A percentile compares a stretch with the other conserved stretches of the same genome.
Evolutionary conservation across 2,329 filamentous ascomycete genomes (phyloP).

Genomic region (Aspergillus sp.): DNA sequence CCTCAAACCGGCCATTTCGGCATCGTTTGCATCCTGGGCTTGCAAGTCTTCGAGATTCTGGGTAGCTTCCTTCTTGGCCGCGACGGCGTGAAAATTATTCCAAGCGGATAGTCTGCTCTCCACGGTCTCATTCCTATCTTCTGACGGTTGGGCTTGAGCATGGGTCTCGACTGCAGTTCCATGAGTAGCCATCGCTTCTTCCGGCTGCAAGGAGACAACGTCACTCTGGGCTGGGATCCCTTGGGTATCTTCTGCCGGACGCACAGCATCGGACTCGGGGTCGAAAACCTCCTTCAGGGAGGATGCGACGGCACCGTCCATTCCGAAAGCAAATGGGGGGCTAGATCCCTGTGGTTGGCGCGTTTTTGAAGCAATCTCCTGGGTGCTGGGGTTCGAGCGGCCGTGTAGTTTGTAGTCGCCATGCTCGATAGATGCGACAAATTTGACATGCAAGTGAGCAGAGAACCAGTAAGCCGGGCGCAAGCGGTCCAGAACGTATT

Average conservation of each 20-base stretch:
- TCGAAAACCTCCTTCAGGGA: constrained; percentile 10
- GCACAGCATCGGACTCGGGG: background rate
- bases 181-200: no score
- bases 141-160: background rate
- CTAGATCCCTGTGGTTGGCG: background rate
- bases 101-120: constrained; percentile 32
- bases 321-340: constrained; percentile 13
- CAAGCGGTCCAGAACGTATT: constrained; percentile 74
- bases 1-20: constrained; percentile 16
- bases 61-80: constrained; percentile 30
- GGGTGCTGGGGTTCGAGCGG: constrained; percentile 1
- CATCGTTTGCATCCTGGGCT: constrained; percentile 20
- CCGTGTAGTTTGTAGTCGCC: constrained; percentile 24
- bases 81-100: constrained; percentile 36
- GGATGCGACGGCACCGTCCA: constrained; percentile 18
- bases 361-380: background rate
- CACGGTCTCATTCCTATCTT: background rate
- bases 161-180: background rate
- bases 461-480: constrained; percentile 88
- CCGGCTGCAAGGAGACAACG: background rate
- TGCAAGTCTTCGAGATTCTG: constrained; percentile 28
- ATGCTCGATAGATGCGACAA: constrained; percentile 61
- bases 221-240: background rate
- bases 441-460: constrained; percentile 90
- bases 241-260: background rate